phyloP scores from a whole-genome alignment of 768 basidiomycete genomes.

The Brasilioporus rufonigricans region DNA sequence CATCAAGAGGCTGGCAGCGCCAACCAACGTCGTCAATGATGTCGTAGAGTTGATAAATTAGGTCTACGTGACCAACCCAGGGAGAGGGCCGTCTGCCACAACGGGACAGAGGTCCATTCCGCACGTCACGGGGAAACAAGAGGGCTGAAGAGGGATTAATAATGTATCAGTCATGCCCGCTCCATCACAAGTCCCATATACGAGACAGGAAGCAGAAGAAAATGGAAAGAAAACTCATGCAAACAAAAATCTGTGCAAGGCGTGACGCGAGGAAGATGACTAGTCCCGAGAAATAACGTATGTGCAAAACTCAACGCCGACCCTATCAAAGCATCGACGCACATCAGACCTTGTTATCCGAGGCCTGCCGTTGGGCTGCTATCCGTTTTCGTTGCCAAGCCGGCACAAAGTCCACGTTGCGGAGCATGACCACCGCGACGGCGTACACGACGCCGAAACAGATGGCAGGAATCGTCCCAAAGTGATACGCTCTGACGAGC shows the following conservation, averaged over 20 bases:
- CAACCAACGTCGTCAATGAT: not conserved
- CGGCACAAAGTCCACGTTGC: conserved; percentile 32
- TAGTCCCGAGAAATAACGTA: conserved; percentile 21
- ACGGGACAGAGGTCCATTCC: not conserved
- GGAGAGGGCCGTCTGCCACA: not conserved
- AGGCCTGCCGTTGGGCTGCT: conserved; percentile 18
- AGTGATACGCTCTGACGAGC: conserved; percentile 34
- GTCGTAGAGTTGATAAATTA: conserved; percentile 18
- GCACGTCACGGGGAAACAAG: not conserved
- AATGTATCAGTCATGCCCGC: not conserved
- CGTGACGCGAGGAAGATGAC: conserved; percentile 1
- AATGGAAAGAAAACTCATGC: not conserved
- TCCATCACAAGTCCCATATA: conserved; percentile 12
- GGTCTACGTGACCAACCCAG: not conserved
- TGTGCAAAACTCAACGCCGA: conserved; percentile 10
- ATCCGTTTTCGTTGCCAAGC: conserved; percentile 33
- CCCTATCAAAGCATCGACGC: conserved; percentile 13
- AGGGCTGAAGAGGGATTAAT: not conserved
- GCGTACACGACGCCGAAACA: conserved; percentile 34
- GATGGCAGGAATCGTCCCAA: conserved; percentile 33
- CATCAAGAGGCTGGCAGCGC: not conserved
- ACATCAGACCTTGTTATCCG: conserved; percentile 20
- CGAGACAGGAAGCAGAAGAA: not conserved
- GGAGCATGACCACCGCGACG: conserved; percentile 29
- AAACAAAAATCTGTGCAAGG: conserved; percentile 1